Percentiles rank a stretch among this genome's conserved stretches.
These are phyloP conservation scores for Penicillium sp. DNA, from an alignment of 2,329 filamentous ascomycete species.

Conservation along the genomic window DNA sequence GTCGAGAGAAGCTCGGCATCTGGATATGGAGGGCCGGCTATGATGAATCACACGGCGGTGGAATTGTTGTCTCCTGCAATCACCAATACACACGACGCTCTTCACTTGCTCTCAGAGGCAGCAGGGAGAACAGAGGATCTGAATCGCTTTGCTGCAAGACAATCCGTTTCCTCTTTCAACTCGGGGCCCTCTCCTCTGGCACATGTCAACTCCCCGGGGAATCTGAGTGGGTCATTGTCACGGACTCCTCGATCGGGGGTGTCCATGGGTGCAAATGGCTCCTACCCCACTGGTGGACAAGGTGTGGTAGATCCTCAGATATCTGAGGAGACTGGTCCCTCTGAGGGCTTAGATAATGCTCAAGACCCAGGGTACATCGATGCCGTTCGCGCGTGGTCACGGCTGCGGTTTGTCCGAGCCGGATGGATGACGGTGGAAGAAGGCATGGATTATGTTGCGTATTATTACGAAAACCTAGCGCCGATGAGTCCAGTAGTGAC, in stretches of 20 bases:
- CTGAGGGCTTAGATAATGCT: constrained; percentile 27
- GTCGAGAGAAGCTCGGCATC: constrained; percentile 24
- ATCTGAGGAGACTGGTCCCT: constrained; percentile 26
- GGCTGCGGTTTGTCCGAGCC: constrained; percentile 91
- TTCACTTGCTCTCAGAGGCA: constrained; percentile 88
- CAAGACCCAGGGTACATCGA: constrained; percentile 51
- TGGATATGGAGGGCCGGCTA: constrained; percentile 52
- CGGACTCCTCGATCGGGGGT: constrained; percentile 41
- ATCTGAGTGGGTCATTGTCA: constrained; percentile 35
- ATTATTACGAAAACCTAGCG: constrained; percentile 90
- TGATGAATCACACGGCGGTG: constrained; percentile 60
- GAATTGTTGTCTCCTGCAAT: constrained; percentile 66
- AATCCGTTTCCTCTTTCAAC: constrained; percentile 41
- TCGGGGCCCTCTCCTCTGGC: constrained; percentile 39
- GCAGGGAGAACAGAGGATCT: constrained; percentile 56
- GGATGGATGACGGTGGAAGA: constrained; percentile 96
- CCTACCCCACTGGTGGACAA: constrained; percentile 41
- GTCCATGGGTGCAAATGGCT: constrained; percentile 50
- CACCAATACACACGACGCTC: constrained; percentile 87
- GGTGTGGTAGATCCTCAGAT: constrained; percentile 29
- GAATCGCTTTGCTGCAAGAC: constrained; percentile 40
- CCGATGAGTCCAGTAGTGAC: constrained; percentile 92
- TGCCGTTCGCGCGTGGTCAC: constrained; percentile 82
- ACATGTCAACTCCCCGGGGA: constrained; percentile 36
- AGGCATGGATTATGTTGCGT: constrained; percentile 89